Percentiles rank a stretch among this genome's conserved stretches.
Conservation (phyloP, 106 monocot genomes). For the Xerophyta viscosa region DNA sequence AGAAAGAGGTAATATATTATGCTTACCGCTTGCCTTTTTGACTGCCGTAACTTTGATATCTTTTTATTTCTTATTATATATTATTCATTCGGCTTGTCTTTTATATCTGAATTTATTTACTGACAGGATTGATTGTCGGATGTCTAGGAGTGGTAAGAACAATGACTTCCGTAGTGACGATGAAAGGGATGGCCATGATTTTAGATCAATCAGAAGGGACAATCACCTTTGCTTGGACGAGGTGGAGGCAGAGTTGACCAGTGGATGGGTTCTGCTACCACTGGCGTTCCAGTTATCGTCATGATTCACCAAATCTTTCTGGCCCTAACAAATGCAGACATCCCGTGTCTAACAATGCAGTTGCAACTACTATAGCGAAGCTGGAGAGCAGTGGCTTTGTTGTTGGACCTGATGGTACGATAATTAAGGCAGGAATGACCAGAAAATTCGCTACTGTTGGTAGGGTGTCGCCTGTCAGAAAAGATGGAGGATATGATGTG, state of each 20-base stretch:
- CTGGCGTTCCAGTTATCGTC: conserved; percentile 17
- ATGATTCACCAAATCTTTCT: conserved; percentile 33
- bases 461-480: conserved; percentile 35
- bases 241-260: conserved; percentile 23
- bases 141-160: conserved; percentile 26
- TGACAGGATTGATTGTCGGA: conserved; percentile 1
- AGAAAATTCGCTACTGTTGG: conserved; percentile 15
- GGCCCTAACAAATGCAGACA: conserved; percentile 22
- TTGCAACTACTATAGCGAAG: conserved; percentile 70
- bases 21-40: no score
- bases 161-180: conserved; percentile 12
- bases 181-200: conserved; percentile 23
- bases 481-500: conserved; percentile 23
- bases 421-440: conserved; percentile 34
- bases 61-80: no score
- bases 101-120: no score
- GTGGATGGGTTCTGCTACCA: conserved; percentile 27
- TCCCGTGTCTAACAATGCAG: conserved; percentile 53
- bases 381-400: conserved; percentile 78
- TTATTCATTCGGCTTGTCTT: no score
- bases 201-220: conserved; percentile 23
- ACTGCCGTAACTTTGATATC: not conserved
- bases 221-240: conserved; percentile 18
- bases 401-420: conserved; percentile 83
- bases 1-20: conserved; percentile 44